Evolutionary conservation across 805 yeast species (phyloP), one percentile per base, ranked within the genome.

Genomic region (Barnettozyma pratensis): DNA sequence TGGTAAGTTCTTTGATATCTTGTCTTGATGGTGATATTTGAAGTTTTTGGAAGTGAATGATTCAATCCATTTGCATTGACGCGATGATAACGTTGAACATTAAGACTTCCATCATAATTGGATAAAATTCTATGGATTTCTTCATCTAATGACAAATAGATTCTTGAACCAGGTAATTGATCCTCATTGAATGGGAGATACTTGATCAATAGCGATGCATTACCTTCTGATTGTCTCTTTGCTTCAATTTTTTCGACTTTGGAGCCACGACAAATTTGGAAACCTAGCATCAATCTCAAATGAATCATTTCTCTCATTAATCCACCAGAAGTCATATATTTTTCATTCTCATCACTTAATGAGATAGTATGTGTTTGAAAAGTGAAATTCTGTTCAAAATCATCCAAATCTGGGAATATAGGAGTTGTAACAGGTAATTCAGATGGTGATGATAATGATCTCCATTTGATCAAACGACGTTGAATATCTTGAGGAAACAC

Each of bases 401-500:
- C 90, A 5, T 73, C 71, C 10, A 73, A 68, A 0, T 83, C 65
- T 0, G 98, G 97, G 58, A 91, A 91, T 8, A 84, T 74, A 2
- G 85, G 79, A 0, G 95, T 81, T 2, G 89, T 81, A 0, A 87
- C 70, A 0, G 99, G 99, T 28, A 94, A 70, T 6, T 96, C 85
- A 0, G 98, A 97, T 0, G 99, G 99, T 0, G 97, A 81, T 11
- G 90, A 84, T 46, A 95, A 73, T 0, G 98, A 91, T 46, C 88
- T 79, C 99, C 99, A 94, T 61, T 91, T 91, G 44, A 91, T 83
- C 12, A 83, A 71, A 56, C 79, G 78, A 46, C 87, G 72, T 46
- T 76, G 80, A 12, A 83, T 80, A 39, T 79, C 77, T 11, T 77
- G 76, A 0, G 98, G 96, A 57, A 88, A 88, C 1, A 90, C 96